These are phyloP conservation scores for Pythium brassicae DNA, from an alignment of 352 stramenopile species.

Conservation along the genomic window DNA sequence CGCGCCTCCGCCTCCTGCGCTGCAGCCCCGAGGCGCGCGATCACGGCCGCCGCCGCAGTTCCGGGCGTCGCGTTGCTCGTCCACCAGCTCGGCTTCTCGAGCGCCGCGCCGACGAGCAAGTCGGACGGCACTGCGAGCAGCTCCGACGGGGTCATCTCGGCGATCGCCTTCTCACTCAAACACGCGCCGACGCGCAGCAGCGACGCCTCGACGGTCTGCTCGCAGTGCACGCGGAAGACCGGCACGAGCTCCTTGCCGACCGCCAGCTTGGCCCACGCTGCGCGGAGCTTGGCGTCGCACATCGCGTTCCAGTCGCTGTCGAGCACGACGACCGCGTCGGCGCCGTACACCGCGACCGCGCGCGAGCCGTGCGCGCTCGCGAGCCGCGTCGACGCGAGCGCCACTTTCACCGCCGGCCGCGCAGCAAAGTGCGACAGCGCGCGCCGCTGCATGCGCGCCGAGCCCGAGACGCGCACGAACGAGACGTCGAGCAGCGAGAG, in stretches of 20 bases:
- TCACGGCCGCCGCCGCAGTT: constrained; percentile 19
- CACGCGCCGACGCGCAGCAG: constrained; percentile 67
- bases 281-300: constrained; percentile 79
- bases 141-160: constrained; percentile 67
- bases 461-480: constrained; percentile 64
- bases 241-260: constrained; percentile 40
- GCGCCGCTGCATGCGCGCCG: constrained; percentile 41
- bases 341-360: constrained; percentile 61
- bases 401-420: constrained; percentile 51
- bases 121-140: constrained; percentile 58
- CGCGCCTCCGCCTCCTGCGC: constrained; percentile 33
- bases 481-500: constrained; percentile 55
- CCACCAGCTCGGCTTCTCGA: constrained; percentile 76
- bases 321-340: constrained; percentile 71
- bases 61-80: constrained; percentile 31
- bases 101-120: constrained; percentile 24
- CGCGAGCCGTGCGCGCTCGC: constrained; percentile 31
- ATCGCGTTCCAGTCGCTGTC: constrained; percentile 81
- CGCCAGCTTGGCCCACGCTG: constrained; percentile 67
- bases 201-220: constrained; percentile 74
- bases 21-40: constrained; percentile 24
- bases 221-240: constrained; percentile 78
- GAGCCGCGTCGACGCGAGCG: constrained; percentile 66
- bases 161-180: constrained; percentile 76
- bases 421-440: constrained; percentile 74